A percentile compares a stretch with the other conserved stretches of the same genome.
phyloP scores from a whole-genome alignment of 2,329 filamentous ascomycete species.

The Aspergillus sergii region DNA sequence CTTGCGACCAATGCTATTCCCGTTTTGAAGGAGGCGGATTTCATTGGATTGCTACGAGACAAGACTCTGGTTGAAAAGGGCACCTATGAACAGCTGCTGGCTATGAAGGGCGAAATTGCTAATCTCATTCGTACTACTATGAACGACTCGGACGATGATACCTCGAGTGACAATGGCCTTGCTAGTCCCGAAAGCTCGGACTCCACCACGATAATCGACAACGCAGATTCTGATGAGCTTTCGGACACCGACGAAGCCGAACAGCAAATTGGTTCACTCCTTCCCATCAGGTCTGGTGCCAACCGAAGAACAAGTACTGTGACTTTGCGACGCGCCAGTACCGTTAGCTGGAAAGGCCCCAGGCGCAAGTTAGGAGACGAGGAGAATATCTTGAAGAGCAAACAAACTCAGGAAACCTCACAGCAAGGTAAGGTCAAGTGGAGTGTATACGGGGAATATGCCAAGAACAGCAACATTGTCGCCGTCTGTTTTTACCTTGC shows the following conservation, averaged over 20 bases:
- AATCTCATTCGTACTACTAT: conserved; percentile 79
- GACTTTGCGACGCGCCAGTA: conserved; percentile 86
- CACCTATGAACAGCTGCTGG: conserved; percentile 86
- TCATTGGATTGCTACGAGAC: conserved; percentile 81
- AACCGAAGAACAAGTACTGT: conserved; percentile 68
- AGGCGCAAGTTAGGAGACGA: conserved; percentile 84
- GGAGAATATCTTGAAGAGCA: conserved; percentile 71
- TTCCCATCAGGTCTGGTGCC: conserved; percentile 71
- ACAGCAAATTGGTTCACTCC: conserved; percentile 73
- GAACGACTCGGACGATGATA: conserved; percentile 44
- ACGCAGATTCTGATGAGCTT: conserved; percentile 49
- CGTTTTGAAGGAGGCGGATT: conserved; percentile 85
- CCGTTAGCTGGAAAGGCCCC: conserved; percentile 84
- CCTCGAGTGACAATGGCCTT: conserved; percentile 55
- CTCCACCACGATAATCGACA: conserved; percentile 54
- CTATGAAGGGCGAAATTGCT: conserved; percentile 88
- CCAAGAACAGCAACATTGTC: conserved; percentile 85
- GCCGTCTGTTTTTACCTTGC: conserved; percentile 81
- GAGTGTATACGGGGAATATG: conserved; percentile 92
- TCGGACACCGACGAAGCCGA: conserved; percentile 64
- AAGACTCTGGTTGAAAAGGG: conserved; percentile 83
- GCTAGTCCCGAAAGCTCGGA: conserved; percentile 71
- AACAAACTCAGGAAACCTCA: conserved; percentile 81
- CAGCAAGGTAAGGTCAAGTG: conserved; percentile 99
- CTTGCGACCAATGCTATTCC: conserved; percentile 94